phyloP scores from a whole-genome alignment of 2,329 filamentous ascomycete genomes.

The Botrytis aclada region DNA sequence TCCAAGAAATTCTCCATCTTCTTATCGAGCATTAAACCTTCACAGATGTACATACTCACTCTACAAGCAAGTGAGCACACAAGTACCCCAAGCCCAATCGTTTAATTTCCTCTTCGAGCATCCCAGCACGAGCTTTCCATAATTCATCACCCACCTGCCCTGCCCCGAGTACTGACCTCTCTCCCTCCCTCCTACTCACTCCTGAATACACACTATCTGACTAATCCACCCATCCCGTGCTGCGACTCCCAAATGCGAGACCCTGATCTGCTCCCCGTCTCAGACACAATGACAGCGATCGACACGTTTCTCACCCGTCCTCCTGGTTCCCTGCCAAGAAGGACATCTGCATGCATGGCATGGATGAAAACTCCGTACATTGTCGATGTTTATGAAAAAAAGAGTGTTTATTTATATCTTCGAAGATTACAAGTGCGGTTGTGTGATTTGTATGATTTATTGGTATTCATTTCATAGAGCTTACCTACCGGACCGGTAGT shows the following conservation, averaged over 20 bases:
- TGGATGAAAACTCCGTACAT: too few relatives aligned
- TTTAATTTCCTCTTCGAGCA: neutral
- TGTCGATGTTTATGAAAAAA: too few relatives aligned
- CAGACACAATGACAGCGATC: neutral
- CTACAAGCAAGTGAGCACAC: too few relatives aligned
- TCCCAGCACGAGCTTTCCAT: neutral
- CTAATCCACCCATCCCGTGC: neutral
- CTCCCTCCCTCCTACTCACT: neutral
- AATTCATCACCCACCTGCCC: too few relatives aligned
- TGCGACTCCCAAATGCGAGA: neutral
- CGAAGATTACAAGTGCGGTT: neutral
- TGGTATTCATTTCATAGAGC: too few relatives aligned
- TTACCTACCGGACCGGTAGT: too few relatives aligned
- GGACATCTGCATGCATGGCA: neutral
- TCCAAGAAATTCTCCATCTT: neutral
- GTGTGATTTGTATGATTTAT: too few relatives aligned
- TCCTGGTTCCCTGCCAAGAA: neutral
- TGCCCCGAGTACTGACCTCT: neutral
- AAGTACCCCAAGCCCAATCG: neutral
- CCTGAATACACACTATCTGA: neutral
- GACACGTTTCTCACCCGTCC: neutral
- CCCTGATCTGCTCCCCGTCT: neutral
- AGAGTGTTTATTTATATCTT: neutral
- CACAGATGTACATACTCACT: too few relatives aligned
- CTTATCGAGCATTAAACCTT: too few relatives aligned